phyloP scores from a whole-genome alignment of 441 rosid genomes.

The Rhodomyrtus psidioides region DNA sequence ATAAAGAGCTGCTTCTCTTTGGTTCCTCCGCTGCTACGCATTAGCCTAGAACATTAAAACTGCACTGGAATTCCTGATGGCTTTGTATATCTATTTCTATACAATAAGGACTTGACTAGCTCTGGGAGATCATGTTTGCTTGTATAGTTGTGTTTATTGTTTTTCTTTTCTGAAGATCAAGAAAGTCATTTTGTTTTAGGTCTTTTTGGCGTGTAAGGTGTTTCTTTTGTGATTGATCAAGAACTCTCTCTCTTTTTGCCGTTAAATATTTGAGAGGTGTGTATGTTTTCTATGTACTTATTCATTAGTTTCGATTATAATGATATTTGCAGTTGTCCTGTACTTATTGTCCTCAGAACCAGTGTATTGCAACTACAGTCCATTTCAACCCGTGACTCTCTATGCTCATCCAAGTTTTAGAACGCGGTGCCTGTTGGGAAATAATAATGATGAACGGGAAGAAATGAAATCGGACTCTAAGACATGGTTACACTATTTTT shows the following conservation, averaged over 20 bases:
- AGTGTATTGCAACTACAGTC: background rate
- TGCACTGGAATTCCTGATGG: too few species aligned
- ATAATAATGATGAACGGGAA: too few species aligned
- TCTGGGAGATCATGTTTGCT: background rate
- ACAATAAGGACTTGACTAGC: background rate
- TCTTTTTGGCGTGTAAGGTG: background rate
- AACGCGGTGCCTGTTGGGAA: background rate
- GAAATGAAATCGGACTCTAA: too few species aligned
- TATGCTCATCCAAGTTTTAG: background rate
- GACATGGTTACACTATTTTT: too few species aligned
- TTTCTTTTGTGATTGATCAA: background rate
- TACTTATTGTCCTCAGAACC: background rate
- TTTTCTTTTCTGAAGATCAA: background rate
- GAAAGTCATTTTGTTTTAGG: background rate
- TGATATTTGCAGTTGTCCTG: background rate
- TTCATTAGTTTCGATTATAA: too few species aligned
- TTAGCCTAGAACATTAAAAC: too few species aligned
- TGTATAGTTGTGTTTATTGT: background rate
- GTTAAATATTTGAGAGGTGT: background rate
- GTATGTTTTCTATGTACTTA: background rate
- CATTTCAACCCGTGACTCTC: background rate
- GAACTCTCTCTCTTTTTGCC: background rate
- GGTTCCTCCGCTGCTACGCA: too few species aligned
- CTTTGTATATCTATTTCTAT: too few species aligned
- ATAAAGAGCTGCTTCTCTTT: too few species aligned